phyloP scores from a whole-genome alignment of 495 filamentous ascomycete genomes.

The Penicillium turbatum region DNA sequence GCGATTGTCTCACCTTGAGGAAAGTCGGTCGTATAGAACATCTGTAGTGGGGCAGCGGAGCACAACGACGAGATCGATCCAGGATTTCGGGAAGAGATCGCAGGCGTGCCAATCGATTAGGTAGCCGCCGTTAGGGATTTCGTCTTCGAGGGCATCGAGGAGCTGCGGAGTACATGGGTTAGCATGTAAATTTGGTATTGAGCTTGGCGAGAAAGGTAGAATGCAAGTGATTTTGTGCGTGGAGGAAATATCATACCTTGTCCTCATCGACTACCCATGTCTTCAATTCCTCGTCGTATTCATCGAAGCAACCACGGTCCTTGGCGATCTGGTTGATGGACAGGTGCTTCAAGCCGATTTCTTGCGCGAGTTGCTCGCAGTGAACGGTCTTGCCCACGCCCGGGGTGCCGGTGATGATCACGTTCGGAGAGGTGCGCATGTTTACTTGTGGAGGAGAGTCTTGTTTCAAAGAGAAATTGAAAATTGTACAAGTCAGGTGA shows the following conservation, averaged over 20 bases:
- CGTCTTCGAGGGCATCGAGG: slow-evolving; percentile 82
- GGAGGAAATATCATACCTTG: slow-evolving; percentile 56
- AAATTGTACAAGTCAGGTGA: slow-evolving; percentile 1
- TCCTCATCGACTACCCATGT: slow-evolving; percentile 97
- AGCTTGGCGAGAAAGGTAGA: neutral
- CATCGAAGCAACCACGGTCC: slow-evolving; percentile 74
- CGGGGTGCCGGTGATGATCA: slow-evolving; percentile 92
- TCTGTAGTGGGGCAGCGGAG: slow-evolving; percentile 69
- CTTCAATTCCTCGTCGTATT: slow-evolving; percentile 76
- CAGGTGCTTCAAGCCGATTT: slow-evolving; percentile 72
- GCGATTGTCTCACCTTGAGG: slow-evolving; percentile 50
- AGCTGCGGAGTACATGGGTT: slow-evolving; percentile 48
- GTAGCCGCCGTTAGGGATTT: slow-evolving; percentile 73
- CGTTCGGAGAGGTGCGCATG: slow-evolving; percentile 69
- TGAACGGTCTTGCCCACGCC: slow-evolving; percentile 94
- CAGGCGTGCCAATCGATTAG: slow-evolving; percentile 99
- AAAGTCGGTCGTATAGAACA: slow-evolving; percentile 80
- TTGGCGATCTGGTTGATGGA: slow-evolving; percentile 90
- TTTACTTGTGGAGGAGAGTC: slow-evolving; percentile 11
- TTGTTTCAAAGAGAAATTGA: neutral
- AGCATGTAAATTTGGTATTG: slow-evolving; percentile 1
- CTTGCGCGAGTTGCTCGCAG: slow-evolving; percentile 70
- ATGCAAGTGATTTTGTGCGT: neutral
- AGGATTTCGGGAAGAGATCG: slow-evolving; percentile 88
- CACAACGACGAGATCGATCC: slow-evolving; percentile 95